Evolutionary conservation across 73 alveolate genomes (phyloP).

Genomic region (Tetrahymena thermophila): DNA sequence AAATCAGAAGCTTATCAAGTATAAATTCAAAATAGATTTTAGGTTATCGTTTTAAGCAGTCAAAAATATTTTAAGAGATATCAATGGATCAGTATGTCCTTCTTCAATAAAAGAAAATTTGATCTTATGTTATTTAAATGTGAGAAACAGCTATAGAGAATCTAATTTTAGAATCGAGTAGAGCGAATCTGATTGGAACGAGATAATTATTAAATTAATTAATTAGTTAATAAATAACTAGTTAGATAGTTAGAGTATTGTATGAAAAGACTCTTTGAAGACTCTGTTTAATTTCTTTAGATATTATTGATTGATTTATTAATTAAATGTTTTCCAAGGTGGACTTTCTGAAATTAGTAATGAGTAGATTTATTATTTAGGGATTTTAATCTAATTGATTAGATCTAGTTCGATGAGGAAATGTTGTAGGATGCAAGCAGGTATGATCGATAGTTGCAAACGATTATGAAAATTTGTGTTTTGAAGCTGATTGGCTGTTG

Average conservation of each 20-base stretch:
- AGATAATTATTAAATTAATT: not conserved
- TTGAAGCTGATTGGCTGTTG: not conserved
- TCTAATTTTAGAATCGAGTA: not conserved
- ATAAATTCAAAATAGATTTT: not conserved
- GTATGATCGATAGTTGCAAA: not conserved
- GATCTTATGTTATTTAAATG: not conserved
- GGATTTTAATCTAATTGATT: not conserved
- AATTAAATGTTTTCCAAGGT: not conserved
- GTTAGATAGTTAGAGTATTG: not conserved
- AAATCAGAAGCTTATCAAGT: not conserved
- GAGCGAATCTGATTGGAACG: not conserved
- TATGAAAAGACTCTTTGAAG: not conserved
- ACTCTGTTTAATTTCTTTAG: not conserved
- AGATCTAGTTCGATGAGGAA: not conserved
- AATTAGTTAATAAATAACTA: too few relatives aligned
- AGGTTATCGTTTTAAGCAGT: not conserved
- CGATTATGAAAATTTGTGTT: not conserved
- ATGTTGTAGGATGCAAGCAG: not conserved
- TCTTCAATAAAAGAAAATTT: not conserved
- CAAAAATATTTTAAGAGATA: not conserved
- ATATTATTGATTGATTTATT: not conserved
- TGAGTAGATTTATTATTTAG: not conserved
- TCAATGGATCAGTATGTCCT: not conserved
- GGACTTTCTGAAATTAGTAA: not conserved
- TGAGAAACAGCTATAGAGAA: not conserved